Conservation (phyloP, 257 asterid genomes). For the Lavandula angustifolia region DNA sequence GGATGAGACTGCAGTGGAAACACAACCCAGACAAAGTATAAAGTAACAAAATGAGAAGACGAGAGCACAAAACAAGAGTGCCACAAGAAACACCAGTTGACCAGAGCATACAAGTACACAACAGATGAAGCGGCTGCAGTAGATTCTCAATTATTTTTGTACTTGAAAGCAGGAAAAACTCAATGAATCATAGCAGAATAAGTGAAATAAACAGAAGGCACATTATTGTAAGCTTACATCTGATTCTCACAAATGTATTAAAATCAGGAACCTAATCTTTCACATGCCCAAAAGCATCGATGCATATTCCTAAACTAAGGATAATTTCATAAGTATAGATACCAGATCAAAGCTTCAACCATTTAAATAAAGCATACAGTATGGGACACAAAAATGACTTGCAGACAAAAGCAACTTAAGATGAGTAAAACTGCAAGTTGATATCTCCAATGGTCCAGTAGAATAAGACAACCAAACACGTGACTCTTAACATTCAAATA, state of each 20-base stretch:
- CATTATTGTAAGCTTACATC: constrained; percentile 17
- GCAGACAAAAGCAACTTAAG: constrained; percentile 18
- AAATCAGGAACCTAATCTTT: constrained; percentile 10
- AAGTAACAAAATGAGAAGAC: constrained; percentile 7
- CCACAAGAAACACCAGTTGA: constrained; percentile 8
- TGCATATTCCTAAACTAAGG: constrained; percentile 2
- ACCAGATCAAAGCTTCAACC: not conserved
- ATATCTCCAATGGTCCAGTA: not conserved
- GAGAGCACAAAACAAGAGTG: constrained; percentile 4
- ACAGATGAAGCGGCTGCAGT: not conserved
- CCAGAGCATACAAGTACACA: constrained; percentile 3
- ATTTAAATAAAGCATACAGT: constrained; percentile 5
- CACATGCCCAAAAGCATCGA: constrained; percentile 15
- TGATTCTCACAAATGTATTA: constrained; percentile 7
- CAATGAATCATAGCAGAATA: constrained; percentile 5
- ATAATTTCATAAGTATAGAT: constrained; percentile 10
- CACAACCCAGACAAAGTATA: not conserved
- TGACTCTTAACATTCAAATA: not conserved
- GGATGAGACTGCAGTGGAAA: not conserved
- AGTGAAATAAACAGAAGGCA: constrained; percentile 16
- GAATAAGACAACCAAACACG: not conserved
- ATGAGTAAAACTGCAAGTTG: constrained; percentile 7
- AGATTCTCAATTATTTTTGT: constrained; percentile 18
- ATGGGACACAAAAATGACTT: not conserved
- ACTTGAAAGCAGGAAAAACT: constrained; percentile 12